Evolutionary conservation across 768 basidiomycete species (phyloP).

Genomic region (Lactifluus echinatus): DNA sequence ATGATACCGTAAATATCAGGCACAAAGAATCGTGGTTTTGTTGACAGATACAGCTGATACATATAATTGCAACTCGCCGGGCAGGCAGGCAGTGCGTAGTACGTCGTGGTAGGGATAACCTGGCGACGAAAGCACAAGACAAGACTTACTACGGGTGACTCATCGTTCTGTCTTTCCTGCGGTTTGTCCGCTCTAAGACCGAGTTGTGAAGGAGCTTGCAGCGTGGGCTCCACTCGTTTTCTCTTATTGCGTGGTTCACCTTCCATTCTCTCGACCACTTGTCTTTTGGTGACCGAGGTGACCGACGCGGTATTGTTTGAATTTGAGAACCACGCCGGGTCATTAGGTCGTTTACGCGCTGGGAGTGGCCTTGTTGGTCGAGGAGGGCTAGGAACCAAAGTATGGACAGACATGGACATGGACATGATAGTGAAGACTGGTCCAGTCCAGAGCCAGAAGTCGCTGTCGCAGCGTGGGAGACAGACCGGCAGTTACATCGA

Average conservation of each 20-base stretch:
- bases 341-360: slow-evolving; percentile 28
- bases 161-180: slow-evolving; percentile 20
- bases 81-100: no score
- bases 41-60: slow-evolving; percentile 2
- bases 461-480: slow-evolving; percentile 12
- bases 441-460: no score
- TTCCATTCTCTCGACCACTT: slow-evolving; percentile 57
- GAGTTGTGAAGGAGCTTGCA: slow-evolving; percentile 16
- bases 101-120: background rate
- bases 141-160: slow-evolving; percentile 13
- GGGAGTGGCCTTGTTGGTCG: slow-evolving; percentile 10
- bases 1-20: slow-evolving; percentile 8
- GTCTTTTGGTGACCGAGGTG: slow-evolving; percentile 40
- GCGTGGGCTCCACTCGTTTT: slow-evolving; percentile 50
- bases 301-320: slow-evolving; percentile 22
- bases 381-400: slow-evolving; percentile 6
- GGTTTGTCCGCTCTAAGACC: slow-evolving; percentile 11
- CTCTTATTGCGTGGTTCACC: slow-evolving; percentile 70
- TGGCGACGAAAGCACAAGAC: background rate
- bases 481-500: background rate
- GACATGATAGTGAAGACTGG: background rate
- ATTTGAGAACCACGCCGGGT: slow-evolving; percentile 55
- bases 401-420: slow-evolving; percentile 5
- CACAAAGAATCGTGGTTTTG: background rate
- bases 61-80: background rate